Evolutionary conservation across 2,329 filamentous ascomycete species (phyloP).

Genomic region (Colletotrichum sp.): DNA sequence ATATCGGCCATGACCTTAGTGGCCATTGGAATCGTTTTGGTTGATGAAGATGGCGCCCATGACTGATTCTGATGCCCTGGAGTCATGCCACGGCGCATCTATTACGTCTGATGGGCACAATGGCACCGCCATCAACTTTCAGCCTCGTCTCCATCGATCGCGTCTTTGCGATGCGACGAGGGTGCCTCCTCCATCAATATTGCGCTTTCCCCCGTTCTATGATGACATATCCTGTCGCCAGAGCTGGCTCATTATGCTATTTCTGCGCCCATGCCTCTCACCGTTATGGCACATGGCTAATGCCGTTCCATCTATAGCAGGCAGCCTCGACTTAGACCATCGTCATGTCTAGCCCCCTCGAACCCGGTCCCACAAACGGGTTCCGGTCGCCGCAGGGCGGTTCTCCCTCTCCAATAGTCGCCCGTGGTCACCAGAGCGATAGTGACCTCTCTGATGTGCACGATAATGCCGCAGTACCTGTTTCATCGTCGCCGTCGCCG

Average conservation of each 20-base stretch:
- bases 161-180: conserved; percentile 49
- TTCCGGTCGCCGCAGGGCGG: conserved; percentile 62
- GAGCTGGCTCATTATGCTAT: conserved; percentile 50
- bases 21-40: conserved; percentile 26
- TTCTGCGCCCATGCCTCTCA: neutral
- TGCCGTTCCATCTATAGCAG: conserved; percentile 38
- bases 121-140: conserved; percentile 47
- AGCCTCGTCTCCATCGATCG: conserved; percentile 55
- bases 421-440: conserved; percentile 63
- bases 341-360: conserved; percentile 68
- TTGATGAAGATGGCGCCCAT: conserved; percentile 40
- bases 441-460: conserved; percentile 79
- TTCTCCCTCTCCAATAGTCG: conserved; percentile 42
- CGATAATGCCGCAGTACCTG: conserved; percentile 57
- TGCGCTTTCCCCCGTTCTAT: conserved; percentile 46
- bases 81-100: conserved; percentile 23
- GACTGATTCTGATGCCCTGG: conserved; percentile 36
- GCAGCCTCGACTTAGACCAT: conserved; percentile 67
- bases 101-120: conserved; percentile 38
- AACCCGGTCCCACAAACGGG: conserved; percentile 70
- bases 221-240: conserved; percentile 32
- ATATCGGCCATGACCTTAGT: conserved; percentile 29
- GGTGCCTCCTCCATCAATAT: conserved; percentile 36
- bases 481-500: conserved; percentile 48
- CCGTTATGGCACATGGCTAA: conserved; percentile 34